Conservation (phyloP, 2,329 filamentous ascomycete species). For the Mycosphaerella arachidis region DNA sequence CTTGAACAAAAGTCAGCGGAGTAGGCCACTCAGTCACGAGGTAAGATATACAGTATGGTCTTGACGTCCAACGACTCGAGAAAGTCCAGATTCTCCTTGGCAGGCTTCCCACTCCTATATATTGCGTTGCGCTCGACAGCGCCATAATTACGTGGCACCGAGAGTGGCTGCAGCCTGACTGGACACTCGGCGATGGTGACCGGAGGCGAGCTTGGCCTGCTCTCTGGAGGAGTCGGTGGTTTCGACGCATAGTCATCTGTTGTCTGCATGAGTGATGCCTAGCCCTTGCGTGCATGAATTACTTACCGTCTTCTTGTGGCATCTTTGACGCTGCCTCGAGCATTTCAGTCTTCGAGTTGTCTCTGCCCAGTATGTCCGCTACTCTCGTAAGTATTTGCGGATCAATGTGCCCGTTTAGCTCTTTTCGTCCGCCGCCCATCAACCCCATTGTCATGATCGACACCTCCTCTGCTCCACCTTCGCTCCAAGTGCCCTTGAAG, state of each 20-base stretch:
- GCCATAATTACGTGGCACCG: conserved; percentile 70
- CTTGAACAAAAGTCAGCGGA: conserved; percentile 28
- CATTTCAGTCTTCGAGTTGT: neutral
- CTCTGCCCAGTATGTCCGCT: neutral
- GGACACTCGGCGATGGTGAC: conserved; percentile 24
- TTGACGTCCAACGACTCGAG: conserved; percentile 65
- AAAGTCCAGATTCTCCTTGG: conserved; percentile 64
- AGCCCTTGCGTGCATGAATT: neutral
- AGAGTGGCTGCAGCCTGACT: conserved; percentile 35
- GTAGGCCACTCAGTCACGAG: conserved; percentile 21
- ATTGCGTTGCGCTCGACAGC: conserved; percentile 66
- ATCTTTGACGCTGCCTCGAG: neutral
- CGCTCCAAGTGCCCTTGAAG: conserved; percentile 3
- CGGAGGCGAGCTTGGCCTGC: conserved; percentile 19
- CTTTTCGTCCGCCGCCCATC: neutral
- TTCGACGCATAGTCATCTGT: conserved; percentile 13
- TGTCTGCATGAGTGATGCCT: neutral
- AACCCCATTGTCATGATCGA: conserved; percentile 1
- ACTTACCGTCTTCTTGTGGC: neutral
- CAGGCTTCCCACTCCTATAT: conserved; percentile 78
- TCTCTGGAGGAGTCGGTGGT: conserved; percentile 25
- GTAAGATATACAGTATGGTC: conserved; percentile 64
- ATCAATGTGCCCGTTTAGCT: conserved; percentile 1
- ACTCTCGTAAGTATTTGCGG: neutral
- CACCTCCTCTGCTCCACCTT: neutral